Base-by-base conservation (phyloP, 768 basidiomycete genomes). In the Suillus decipiens region DNA sequence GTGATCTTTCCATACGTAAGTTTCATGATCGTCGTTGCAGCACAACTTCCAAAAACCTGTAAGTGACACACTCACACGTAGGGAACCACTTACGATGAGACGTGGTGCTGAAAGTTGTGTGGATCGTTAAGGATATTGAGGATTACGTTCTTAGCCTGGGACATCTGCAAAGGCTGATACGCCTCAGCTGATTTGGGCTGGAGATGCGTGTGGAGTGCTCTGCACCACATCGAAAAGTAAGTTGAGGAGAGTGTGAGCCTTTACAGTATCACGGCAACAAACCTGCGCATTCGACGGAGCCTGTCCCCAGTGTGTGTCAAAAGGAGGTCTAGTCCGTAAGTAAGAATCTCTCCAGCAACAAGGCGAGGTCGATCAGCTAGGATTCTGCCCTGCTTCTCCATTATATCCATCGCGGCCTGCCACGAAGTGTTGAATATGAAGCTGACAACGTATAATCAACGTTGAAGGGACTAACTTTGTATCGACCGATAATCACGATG, bases 101-200 rank as follows among this genome's bases (percentile, higher is more conserved):
- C 48, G 28, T 50, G 48, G 15, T 28, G 9, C 24, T 50, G 48
- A 28, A 50, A 50, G 48, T 50, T 50, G 14, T 17, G 8, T 9
- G 48, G 48, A 50, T 50, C 48, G 15, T 50, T 9, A 1, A 50
- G 15, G 28, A 50, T 17, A 24, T 28, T 50, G 4, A 50, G 7
- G 48, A 50, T 28, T 6, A 50, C 7, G 28, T 0, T 3, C 8
- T 17, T 50, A 1, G 48, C 48, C 7, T 50, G 48, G 9, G 48
- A 50, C 28, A 50, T 50, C 8, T 50, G 48, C 48, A 50, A 15
- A 50, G 48, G 48, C 28, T 50, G 48, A 50, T 50, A 50, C 8
- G 24, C 24, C 24, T 28, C 48, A 9, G 48, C 48, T 28, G 24
- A 28, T 50, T 50, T 50, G 15, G 48, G 48, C 48, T 50, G 24